phyloP scores from a whole-genome alignment of 495 filamentous ascomycete species.

The Chaetomidium leptoderma region DNA sequence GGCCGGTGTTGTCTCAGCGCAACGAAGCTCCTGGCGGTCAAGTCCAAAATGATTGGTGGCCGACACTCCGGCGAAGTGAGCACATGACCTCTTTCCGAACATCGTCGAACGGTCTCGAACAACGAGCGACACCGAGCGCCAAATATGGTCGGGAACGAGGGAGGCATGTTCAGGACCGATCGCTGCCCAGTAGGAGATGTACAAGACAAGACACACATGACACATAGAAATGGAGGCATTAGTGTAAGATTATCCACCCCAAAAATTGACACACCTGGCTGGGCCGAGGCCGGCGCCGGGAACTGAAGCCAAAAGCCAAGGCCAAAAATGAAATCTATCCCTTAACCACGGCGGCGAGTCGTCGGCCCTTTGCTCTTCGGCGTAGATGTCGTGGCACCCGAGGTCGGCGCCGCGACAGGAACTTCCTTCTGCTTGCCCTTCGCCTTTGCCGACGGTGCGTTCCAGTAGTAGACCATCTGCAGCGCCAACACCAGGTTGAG shows the following conservation, averaged over 20 bases:
- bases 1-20: not conserved
- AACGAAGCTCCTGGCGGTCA: not conserved
- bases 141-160: not conserved
- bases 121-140: not conserved
- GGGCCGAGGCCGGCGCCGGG: slow-evolving; percentile 4
- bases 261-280: slow-evolving; percentile 6
- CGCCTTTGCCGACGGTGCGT: slow-evolving; percentile 56
- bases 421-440: slow-evolving; percentile 47
- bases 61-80: not conserved
- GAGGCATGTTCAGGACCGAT: too few relatives aligned
- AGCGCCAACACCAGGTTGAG: slow-evolving; percentile 81
- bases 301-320: slow-evolving; percentile 13
- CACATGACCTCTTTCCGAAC: slow-evolving; percentile 3
- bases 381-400: slow-evolving; percentile 36
- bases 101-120: slow-evolving; percentile 10
- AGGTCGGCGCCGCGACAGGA: slow-evolving; percentile 18
- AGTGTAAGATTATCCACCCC: slow-evolving; percentile 18
- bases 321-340: not conserved
- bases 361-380: slow-evolving; percentile 49
- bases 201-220: not conserved
- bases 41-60: slow-evolving; percentile 4
- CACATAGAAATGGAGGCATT: not conserved
- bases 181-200: too few relatives aligned
- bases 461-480: slow-evolving; percentile 99
- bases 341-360: slow-evolving; percentile 51